Evolutionary conservation across 192 early-diverging fungal species (phyloP).

Genomic region (Oehlia diaphana): DNA sequence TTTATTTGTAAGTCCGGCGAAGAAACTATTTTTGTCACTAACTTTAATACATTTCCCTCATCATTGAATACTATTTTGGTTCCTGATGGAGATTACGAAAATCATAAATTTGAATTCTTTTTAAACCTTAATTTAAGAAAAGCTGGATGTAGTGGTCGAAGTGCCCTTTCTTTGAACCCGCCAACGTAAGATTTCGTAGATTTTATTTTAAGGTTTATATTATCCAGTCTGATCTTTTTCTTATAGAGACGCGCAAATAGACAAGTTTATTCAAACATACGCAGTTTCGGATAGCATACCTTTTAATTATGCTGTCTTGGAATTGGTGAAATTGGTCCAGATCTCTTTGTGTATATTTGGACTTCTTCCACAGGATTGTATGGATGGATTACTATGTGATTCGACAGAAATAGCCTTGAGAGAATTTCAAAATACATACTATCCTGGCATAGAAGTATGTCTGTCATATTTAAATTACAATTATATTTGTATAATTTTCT

Average conservation of each 20-base stretch:
- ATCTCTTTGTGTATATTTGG: slow-evolving; percentile 38
- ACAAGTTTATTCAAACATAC: slow-evolving; percentile 44
- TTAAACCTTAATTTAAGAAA: slow-evolving; percentile 47
- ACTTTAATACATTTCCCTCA: slow-evolving; percentile 41
- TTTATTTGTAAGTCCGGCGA: slow-evolving; percentile 32
- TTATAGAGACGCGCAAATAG: slow-evolving; percentile 39
- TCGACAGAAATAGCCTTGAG: slow-evolving; percentile 35
- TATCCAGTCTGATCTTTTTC: neutral
- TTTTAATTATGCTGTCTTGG: slow-evolving; percentile 42
- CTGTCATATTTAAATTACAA: neutral
- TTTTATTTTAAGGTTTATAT: neutral
- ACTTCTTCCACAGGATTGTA: slow-evolving; percentile 33
- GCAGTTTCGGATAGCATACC: slow-evolving; percentile 36
- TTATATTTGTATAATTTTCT: neutral
- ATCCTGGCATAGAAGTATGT: slow-evolving; percentile 21
- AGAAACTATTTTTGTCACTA: slow-evolving; percentile 41
- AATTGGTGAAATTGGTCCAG: slow-evolving; percentile 42
- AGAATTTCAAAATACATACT: slow-evolving; percentile 35
- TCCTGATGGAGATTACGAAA: slow-evolving; percentile 49
- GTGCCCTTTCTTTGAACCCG: slow-evolving; percentile 38
- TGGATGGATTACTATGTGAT: slow-evolving; percentile 46
- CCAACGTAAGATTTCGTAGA: slow-evolving; percentile 35
- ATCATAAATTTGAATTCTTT: slow-evolving; percentile 34
- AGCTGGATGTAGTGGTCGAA: slow-evolving; percentile 41
- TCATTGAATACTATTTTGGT: slow-evolving; percentile 43